Percentiles rank a stretch among this genome's conserved stretches.
phyloP scores from a whole-genome alignment of 305 asterid species.

The Fraxinus paxiana region DNA sequence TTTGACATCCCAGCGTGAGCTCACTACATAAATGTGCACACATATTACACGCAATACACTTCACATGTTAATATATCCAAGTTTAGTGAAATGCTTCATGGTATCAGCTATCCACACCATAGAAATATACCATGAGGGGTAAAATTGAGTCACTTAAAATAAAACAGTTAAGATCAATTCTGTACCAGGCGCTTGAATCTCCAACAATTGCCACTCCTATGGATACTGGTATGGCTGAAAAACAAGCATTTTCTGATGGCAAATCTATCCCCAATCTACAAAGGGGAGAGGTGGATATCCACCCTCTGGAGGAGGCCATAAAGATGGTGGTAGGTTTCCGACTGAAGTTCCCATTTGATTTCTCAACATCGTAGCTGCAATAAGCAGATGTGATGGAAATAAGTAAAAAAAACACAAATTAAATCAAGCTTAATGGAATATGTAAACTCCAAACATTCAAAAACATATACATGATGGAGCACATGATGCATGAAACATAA shows the following conservation, averaged over 20 bases:
- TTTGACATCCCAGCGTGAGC: background rate
- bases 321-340: constrained; percentile 76
- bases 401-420: background rate
- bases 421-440: background rate
- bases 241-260: background rate
- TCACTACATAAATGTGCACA: background rate
- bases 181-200: background rate
- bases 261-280: constrained; percentile 79
- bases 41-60: background rate
- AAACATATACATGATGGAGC: background rate
- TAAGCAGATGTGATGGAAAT: constrained; percentile 16
- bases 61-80: background rate
- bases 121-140: background rate
- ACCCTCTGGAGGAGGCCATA: constrained; percentile 89
- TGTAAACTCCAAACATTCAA: background rate
- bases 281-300: constrained; percentile 77
- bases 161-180: constrained; percentile 4
- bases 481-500: background rate
- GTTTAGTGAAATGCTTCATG: background rate
- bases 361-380: constrained; percentile 44
- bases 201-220: background rate
- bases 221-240: background rate
- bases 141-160: background rate
- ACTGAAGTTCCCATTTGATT: constrained; percentile 53
- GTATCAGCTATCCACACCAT: background rate